A percentile compares a stretch with the other conserved stretches of the same genome.
These are phyloP conservation scores for Lactarius hengduanensis DNA, from an alignment of 768 basidiomycete species.

Conservation along the genomic window DNA sequence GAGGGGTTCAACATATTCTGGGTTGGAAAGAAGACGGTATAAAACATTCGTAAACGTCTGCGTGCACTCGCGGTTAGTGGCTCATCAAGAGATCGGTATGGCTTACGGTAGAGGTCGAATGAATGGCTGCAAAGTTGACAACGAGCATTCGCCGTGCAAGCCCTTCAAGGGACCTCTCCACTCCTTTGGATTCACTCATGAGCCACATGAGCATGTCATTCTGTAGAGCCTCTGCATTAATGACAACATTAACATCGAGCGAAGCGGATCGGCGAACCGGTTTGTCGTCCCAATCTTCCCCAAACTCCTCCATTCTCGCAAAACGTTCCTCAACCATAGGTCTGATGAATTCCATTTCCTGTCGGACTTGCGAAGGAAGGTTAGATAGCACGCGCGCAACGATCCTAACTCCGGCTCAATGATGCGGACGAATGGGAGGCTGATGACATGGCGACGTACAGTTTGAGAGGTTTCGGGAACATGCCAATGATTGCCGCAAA, in stretches of 20 bases:
- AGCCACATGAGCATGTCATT: constrained; percentile 45
- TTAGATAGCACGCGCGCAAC: neutral
- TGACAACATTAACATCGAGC: neutral
- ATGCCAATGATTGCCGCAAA: neutral
- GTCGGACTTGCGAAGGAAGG: neutral
- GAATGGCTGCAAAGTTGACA: constrained; percentile 41
- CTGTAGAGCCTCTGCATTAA: constrained; percentile 29
- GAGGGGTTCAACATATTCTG: constrained; percentile 30
- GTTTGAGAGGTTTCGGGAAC: neutral
- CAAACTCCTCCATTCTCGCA: neutral
- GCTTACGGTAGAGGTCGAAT: constrained; percentile 37
- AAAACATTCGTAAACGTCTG: constrained; percentile 22
- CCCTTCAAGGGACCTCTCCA: constrained; percentile 35
- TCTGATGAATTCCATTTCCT: constrained; percentile 1
- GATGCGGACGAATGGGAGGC: neutral
- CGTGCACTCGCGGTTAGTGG: neutral
- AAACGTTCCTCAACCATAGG: constrained; percentile 14
- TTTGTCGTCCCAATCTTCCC: constrained; percentile 14
- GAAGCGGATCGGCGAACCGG: neutral
- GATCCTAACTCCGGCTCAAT: neutral
- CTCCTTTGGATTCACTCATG: constrained; percentile 36
- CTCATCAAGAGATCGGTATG: neutral
- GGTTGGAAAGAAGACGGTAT: constrained; percentile 30
- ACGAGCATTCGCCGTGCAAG: constrained; percentile 36
- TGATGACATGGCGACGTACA: neutral